These are phyloP conservation scores for Trichoderma guizhouense DNA, from an alignment of 2,329 filamentous ascomycete genomes.

Conservation along the genomic window DNA sequence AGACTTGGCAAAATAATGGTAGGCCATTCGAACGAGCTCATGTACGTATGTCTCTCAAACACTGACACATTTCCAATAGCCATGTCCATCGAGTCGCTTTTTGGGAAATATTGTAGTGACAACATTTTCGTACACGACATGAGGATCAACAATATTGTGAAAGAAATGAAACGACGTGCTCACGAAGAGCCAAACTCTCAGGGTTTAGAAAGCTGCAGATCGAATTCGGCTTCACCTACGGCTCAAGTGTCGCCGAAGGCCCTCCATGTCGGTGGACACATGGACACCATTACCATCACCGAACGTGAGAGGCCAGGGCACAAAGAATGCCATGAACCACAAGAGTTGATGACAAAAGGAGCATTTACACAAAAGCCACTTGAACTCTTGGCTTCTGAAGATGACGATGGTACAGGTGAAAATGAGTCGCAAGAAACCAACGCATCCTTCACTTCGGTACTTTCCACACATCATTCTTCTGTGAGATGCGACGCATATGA, in stretches of 20 bases:
- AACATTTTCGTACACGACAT: slow-evolving; percentile 62
- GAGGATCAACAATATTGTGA: slow-evolving; percentile 45
- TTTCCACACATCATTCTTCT: slow-evolving; percentile 24
- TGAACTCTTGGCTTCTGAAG: neutral
- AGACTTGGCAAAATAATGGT: slow-evolving; percentile 58
- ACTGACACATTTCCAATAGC: slow-evolving; percentile 27
- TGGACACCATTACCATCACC: neutral
- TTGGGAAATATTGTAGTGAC: slow-evolving; percentile 65
- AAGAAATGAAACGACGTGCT: neutral
- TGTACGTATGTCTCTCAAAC: neutral
- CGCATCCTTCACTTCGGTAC: slow-evolving; percentile 19
- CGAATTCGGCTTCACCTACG: neutral
- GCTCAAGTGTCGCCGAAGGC: neutral
- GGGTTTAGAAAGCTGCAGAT: neutral
- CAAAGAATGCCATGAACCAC: neutral
- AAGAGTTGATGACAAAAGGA: no score
- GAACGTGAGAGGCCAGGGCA: neutral
- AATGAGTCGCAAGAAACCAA: slow-evolving; percentile 17
- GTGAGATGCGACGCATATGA: slow-evolving; percentile 33
- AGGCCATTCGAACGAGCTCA: neutral
- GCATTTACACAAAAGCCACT: neutral
- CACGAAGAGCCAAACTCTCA: neutral
- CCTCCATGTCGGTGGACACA: neutral
- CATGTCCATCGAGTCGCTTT: slow-evolving; percentile 64
- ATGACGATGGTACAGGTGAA: neutral